These are phyloP conservation scores for Curvularia lunata DNA, from an alignment of 2,329 filamentous ascomycete genomes.

Conservation along the genomic window DNA sequence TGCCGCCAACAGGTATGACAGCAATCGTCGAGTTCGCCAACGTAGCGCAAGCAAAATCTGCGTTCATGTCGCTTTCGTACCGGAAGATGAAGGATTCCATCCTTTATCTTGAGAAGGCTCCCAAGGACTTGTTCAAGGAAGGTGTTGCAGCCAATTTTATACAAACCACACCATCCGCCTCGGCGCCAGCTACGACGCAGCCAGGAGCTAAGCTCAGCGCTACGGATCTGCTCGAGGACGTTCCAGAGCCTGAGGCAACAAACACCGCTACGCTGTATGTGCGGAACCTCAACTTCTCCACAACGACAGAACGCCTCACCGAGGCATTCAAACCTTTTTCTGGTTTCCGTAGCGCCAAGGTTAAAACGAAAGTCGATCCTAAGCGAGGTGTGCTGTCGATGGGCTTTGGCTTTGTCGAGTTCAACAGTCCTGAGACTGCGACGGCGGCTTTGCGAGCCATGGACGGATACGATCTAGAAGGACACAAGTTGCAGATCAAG, in stretches of 20 bases:
- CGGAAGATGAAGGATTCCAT: conserved; percentile 89
- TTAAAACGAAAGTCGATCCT: conserved; percentile 93
- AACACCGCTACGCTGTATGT: conserved; percentile 88
- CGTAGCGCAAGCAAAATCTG: conserved; percentile 77
- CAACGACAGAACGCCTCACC: conserved; percentile 75
- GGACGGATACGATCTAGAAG: conserved; percentile 87
- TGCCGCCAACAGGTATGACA: conserved; percentile 92
- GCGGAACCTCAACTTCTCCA: conserved; percentile 91
- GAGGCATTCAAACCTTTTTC: conserved; percentile 81
- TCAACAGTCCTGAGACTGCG: conserved; percentile 77
- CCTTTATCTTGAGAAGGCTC: conserved; percentile 91
- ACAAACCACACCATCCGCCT: conserved; percentile 40
- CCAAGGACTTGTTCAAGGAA: conserved; percentile 74
- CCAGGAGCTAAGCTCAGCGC: conserved; percentile 65
- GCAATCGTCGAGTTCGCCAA: conserved; percentile 90
- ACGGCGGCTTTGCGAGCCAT: conserved; percentile 81
- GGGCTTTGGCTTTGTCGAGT: conserved; percentile 93
- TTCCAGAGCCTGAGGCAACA: conserved; percentile 58
- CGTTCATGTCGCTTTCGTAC: conserved; percentile 86
- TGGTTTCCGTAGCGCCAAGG: conserved; percentile 85
- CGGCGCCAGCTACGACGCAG: conserved; percentile 28
- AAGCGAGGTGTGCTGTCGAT: conserved; percentile 92
- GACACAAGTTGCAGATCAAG: conserved; percentile 83
- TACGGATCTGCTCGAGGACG: conserved; percentile 70
- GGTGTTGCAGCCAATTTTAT: conserved; percentile 39